Percentiles rank a stretch among this genome's conserved stretches.
phyloP scores from a whole-genome alignment of 371 early-diverging fungal genomes.

The Apophysomyces trapeziformis region DNA sequence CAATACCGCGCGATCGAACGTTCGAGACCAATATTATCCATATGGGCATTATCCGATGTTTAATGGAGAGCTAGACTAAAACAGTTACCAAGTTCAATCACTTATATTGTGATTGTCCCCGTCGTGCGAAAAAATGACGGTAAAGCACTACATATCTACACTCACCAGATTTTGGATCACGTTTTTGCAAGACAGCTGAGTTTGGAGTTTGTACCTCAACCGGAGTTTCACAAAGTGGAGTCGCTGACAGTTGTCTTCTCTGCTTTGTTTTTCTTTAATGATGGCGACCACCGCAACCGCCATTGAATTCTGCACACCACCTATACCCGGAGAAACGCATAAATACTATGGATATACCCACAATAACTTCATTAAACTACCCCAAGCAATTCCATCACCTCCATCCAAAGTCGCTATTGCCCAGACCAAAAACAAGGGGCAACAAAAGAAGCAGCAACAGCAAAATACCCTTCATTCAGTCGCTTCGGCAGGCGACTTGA shows the following conservation, averaged over 20 bases:
- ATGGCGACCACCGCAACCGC: constrained; percentile 13
- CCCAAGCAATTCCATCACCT: constrained; percentile 20
- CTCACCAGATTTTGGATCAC: no score
- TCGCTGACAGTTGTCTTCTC: constrained; percentile 7
- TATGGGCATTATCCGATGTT: no score
- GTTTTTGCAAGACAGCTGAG: neutral
- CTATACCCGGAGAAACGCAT: constrained; percentile 68
- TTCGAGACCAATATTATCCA: no score
- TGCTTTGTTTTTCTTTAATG: neutral
- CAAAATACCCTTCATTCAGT: constrained; percentile 8
- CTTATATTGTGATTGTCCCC: no score
- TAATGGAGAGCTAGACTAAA: no score
- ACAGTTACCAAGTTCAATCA: no score
- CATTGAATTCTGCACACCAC: constrained; percentile 66
- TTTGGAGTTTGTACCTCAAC: neutral
- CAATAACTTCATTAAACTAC: constrained; percentile 57
- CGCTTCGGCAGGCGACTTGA: constrained; percentile 22
- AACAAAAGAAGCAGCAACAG: constrained; percentile 19
- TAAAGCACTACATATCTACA: no score
- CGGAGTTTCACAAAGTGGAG: neutral
- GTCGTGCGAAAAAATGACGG: no score
- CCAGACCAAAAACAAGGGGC: constrained; percentile 12
- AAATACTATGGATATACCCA: constrained; percentile 69
- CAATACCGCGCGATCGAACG: no score
- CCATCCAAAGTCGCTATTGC: neutral